Base-by-base conservation (phyloP, 768 basidiomycete genomes). In the Termitomyces titanicus region DNA sequence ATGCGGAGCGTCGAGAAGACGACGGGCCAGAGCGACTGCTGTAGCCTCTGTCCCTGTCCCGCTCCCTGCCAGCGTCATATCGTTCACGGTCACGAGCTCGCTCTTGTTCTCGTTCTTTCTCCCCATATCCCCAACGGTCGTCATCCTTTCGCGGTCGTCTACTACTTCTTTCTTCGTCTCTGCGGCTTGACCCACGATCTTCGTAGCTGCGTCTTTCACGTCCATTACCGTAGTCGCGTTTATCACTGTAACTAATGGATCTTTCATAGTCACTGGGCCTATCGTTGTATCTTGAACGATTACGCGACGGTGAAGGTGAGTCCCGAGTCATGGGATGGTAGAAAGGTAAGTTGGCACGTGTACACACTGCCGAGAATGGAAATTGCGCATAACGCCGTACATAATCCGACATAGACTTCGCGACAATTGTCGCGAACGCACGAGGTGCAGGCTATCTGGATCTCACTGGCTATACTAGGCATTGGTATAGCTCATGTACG, bases 1-100 rank as follows among this genome's bases (percentile, higher is more conserved):
- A 89, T 3, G 81, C 83, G 34, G 88, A 89, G 31, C 88, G 84
- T 49, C 74, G 65, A 57, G 73, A 61, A 57, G 72, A 62, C 56
- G 71, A 63, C 58, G 64, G 43, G 29, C 67, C 68, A 48, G 51
- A 62, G 55, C 68, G 48, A 61, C 47, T 57, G 12, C 24, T 18
- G 20, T 57, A 58, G 34, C 70, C 70, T 53, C 63, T 64, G 18
- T 66, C 70, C 42, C 63, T 57, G 33, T 73, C 70, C 49, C 64
- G 49, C 42, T 63, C 61, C 39, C 62, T 62, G 13, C 58, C 56
- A 35, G 62, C 63, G 35, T 75, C 71, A 55, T 78, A 77, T 42
- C 75, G 67, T 31, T 78, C 77, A 60, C 80, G 69, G 57, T 80
- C 79, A 56, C 71, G 63, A 34, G 67, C 67, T 29, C 75, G 68